phyloP scores from a whole-genome alignment of 129 eudicot genomes.

The Flaveria sonorensis region DNA sequence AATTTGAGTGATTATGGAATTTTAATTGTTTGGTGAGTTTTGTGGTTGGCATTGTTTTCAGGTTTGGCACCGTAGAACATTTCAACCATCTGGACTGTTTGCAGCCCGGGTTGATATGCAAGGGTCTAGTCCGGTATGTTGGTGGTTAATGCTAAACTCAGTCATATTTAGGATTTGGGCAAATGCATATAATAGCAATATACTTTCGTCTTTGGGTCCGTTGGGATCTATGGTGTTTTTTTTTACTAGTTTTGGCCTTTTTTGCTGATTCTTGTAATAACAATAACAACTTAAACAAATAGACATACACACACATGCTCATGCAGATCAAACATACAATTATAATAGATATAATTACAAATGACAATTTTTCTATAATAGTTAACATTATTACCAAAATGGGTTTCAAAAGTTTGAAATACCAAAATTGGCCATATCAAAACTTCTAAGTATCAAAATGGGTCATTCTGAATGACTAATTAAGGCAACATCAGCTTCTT shows the following conservation, averaged over 20 bases:
- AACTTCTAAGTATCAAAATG: not conserved
- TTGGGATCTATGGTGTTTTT: not conserved
- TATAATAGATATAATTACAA: not conserved
- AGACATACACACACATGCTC: not conserved
- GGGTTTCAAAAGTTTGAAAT: not conserved
- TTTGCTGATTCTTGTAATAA: not conserved
- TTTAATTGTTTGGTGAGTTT: constrained; percentile 6
- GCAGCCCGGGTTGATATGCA: constrained; percentile 99
- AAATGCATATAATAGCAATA: not conserved
- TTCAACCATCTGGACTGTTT: constrained; percentile 96
- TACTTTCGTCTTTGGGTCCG: not conserved
- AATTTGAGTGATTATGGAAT: constrained; percentile 17
- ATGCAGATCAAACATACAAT: not conserved
- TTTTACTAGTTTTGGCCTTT: not conserved
- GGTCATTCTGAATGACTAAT: not conserved
- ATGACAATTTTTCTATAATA: not conserved
- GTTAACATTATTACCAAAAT: not conserved
- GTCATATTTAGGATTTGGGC: not conserved
- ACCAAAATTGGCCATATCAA: not conserved
- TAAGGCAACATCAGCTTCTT: not conserved
- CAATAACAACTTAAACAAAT: not conserved
- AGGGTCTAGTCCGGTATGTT: constrained; percentile 90
- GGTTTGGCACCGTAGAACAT: constrained; percentile 98
- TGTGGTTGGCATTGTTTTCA: constrained; percentile 39
- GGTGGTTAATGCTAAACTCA: constrained; percentile 14